Base-by-base conservation (phyloP, 2,329 filamentous ascomycete genomes). In the Neofusicoccum kwambonambiense region DNA sequence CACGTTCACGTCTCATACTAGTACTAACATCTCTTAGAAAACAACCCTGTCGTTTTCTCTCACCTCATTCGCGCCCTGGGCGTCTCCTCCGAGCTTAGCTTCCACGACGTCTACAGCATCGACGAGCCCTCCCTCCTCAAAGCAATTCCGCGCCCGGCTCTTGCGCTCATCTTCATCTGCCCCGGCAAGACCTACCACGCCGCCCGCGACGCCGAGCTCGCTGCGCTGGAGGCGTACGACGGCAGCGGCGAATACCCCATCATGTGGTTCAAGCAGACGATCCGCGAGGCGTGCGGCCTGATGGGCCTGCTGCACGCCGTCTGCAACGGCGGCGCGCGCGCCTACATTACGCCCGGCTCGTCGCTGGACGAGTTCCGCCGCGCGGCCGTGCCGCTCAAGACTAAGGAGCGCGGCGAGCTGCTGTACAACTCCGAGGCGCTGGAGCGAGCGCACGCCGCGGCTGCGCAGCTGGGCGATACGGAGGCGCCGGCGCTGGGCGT, bases 231-330 rank as follows among this genome's bases (percentile, higher is more conserved):
- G 2, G 86, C 88, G 44, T 97, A 97, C 80, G 75, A 76, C 0
- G 90, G 89, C 49, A 83, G 82, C 17, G 93, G 93, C 1, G 79
- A 72, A 0, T 92, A 97, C 74, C 89, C 91, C 4, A 91, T 97
- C 0, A 73, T 96, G 7, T 99, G 94, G 95, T 98, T 93, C 84
- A 90, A 87, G 70, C 94, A 98, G 81, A 98, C 93, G 0, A 97
- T 98, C 71, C 86, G 90, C 67, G 96, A 98, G 75, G 92, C 94
- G 0, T 98, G 94, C 76, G 94, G 94, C 0, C 80, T 97, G 50
- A 97, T 97, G 81, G 95, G 91, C 0, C 79, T 98, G 34, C 76
- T 98, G 51, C 95, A 98, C 75, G 90, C 89, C 17, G 86, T 92
- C 0, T 84, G 84, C 51, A 99, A 98, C 76, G 93, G 93, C 0